Evolutionary conservation across 2,329 filamentous ascomycete genomes (phyloP), one percentile per base, ranked within the genome.

Genomic region (Alternaria brassicicola): DNA sequence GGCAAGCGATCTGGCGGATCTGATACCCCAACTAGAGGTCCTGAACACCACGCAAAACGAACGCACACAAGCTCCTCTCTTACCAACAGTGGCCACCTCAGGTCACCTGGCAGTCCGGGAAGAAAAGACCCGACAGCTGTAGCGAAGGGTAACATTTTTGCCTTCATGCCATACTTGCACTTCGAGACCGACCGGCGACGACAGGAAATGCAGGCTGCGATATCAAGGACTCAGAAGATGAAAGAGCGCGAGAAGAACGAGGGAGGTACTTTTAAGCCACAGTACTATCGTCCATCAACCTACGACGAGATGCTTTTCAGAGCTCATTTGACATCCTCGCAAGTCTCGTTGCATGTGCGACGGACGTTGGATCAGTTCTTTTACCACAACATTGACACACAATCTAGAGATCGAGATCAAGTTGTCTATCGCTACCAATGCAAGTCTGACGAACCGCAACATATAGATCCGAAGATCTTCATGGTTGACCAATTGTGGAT

Each of bases 401-500:
- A 82, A 41, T 80, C 77, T 8, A 82, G 87, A 33, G 87, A 89
- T 62, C 78, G 79, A 30, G 86, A 89, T 63, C 87, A 89, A 69
- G 87, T 89, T 1, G 86, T 89, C 1, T 88, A 85, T 67, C 81
- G 87, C 10, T 88, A 88, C 63, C 81, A 83, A 62, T 78, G 74
- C 31, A 78, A 79, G 51, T 58, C 64, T 10, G 39, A 62, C 15
- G 55, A 75, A 26, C 66, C 68, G 39, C 71, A 69, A 15, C 68
- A 69, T 71, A 76, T 74, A 2, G 84, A 86, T 54, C 80, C 81
- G 1, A 88, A 88, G 59, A 83, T 89, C 3, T 88, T 88, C 70
- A 89, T 89, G 86, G 87, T 89, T 0, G 87, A 89, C 68, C 87
- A 89, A 64, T 76, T 90, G 2, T 89, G 87, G 87, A 82, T 89